phyloP scores from a whole-genome alignment of 73 alveolate genomes.

The Paramecium sonneborni region DNA sequence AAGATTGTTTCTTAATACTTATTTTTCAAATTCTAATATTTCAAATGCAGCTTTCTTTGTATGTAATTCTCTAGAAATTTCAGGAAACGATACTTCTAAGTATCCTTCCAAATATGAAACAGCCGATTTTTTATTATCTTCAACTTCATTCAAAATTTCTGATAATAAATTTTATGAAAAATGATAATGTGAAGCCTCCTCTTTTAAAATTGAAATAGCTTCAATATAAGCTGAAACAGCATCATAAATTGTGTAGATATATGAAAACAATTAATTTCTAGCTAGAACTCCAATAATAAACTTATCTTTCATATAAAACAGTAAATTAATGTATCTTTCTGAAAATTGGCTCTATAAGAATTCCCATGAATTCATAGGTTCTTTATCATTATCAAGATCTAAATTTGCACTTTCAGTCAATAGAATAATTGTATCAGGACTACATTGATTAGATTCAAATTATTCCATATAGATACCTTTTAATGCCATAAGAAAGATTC shows the following conservation, averaged over 20 bases:
- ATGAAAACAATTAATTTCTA: conserved; percentile 29
- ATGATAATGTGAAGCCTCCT: conserved; percentile 22
- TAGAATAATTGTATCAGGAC: conserved; percentile 49
- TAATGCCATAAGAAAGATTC: conserved; percentile 71
- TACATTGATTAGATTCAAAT: conserved; percentile 57
- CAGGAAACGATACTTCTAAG: conserved; percentile 59
- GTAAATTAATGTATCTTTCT: conserved; percentile 38
- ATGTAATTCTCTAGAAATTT: conserved; percentile 40
- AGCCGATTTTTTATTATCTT: conserved; percentile 53
- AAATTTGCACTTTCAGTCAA: conserved; percentile 56
- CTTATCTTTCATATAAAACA: conserved; percentile 47
- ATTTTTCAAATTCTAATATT: conserved; percentile 49
- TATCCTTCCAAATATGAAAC: conserved; percentile 41
- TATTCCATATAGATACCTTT: conserved; percentile 72
- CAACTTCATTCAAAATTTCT: conserved; percentile 37
- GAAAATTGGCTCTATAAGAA: conserved; percentile 50
- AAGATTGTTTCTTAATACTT: conserved; percentile 16
- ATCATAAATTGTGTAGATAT: conserved; percentile 59
- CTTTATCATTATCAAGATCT: conserved; percentile 63
- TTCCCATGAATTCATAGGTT: conserved; percentile 69
- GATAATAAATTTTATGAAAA: conserved; percentile 13
- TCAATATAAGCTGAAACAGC: conserved; percentile 53
- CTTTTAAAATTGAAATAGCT: background rate
- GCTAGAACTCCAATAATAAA: conserved; percentile 44
- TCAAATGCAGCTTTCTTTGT: conserved; percentile 61